Base-by-base conservation (phyloP, 345 rosid genomes). In the Citrus trifoliata region DNA sequence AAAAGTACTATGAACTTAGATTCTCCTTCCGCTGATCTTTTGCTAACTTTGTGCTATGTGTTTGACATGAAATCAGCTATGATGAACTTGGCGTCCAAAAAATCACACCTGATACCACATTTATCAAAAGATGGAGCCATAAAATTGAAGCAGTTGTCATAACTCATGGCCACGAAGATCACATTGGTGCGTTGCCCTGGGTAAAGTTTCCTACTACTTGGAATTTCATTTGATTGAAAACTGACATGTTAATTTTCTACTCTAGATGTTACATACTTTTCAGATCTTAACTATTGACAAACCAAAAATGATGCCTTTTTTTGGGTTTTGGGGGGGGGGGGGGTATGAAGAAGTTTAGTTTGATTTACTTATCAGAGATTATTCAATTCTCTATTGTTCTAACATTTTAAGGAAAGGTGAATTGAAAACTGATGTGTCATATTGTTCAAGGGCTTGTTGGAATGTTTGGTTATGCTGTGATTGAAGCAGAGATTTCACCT, bases 131-230 rank as follows among this genome's bases (percentile, higher is more conserved):
- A 86, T 96, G 99, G 98, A 89, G 87, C 76, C 97, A 96, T 79
- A 96, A 94, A 84, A 96, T 96, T 80, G 99, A 96, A 88, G 99
- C 97, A 75, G 93, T 96, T 85, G 81, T 96, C 78, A 96, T 96
- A 81, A 96, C 99, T 33, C 99, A 96, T 71, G 99, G 99, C 78
- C 99, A 96, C 38, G 99, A 96, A 87, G 99, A 96, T 90, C 99
- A 96, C 98, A 96, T 96, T 82, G 99, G 99, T 89, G 98, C 99
- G 67, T 92, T 96, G 97, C 98, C 99, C 80, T 96, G 99, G 99
- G 99, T 96, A 96, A 91, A 80, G 88, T 78, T 84, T 88, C 92
- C 84, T 77, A 84, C 89, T 73, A 77, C 84, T 80, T 71, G 80
- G 19, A 69, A 40, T 40, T 55, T 73, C 37, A 63, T 46, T 32